phyloP scores from a whole-genome alignment of 352 stramenopile genomes.

The Phytopythium vexans region DNA sequence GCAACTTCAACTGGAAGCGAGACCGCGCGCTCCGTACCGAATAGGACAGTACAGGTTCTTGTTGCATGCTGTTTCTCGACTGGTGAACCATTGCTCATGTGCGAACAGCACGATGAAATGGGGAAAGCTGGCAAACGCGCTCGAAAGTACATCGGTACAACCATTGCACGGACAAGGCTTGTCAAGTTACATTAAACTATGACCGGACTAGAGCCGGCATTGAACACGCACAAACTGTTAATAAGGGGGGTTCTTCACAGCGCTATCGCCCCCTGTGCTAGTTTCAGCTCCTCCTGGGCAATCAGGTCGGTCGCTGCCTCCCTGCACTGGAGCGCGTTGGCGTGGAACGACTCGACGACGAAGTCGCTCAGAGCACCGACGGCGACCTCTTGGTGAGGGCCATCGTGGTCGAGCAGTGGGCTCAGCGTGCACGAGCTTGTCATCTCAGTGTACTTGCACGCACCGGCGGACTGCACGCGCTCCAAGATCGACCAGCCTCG shows the following conservation, averaged over 20 bases:
- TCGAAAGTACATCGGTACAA: too few relatives aligned
- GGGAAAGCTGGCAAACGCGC: too few relatives aligned
- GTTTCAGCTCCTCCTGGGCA: slow-evolving; percentile 5
- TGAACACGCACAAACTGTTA: too few relatives aligned
- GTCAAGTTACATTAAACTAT: too few relatives aligned
- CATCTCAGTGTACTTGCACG: slow-evolving; percentile 16
- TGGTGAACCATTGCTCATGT: too few relatives aligned
- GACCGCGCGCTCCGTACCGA: too few relatives aligned
- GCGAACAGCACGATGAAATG: too few relatives aligned
- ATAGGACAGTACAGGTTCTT: too few relatives aligned
- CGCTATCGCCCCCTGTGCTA: background rate
- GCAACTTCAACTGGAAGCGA: too few relatives aligned
- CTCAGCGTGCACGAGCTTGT: slow-evolving; percentile 22
- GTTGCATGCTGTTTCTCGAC: too few relatives aligned
- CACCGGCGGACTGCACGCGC: slow-evolving; percentile 11
- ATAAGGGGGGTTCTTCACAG: background rate
- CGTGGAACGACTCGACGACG: slow-evolving; percentile 31
- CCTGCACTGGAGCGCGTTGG: slow-evolving; percentile 12
- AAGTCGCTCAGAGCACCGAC: slow-evolving; percentile 28
- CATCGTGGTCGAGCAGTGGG: slow-evolving; percentile 24
- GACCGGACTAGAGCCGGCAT: too few relatives aligned
- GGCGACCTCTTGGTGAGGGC: slow-evolving; percentile 22
- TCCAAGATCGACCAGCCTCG: slow-evolving; percentile 41
- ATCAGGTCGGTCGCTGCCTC: slow-evolving; percentile 1
- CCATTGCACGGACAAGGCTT: too few relatives aligned